A percentile compares a stretch with the other conserved stretches of the same genome.
phyloP scores from a whole-genome alignment of 345 rosid genomes.

The Brassica cretica region DNA sequence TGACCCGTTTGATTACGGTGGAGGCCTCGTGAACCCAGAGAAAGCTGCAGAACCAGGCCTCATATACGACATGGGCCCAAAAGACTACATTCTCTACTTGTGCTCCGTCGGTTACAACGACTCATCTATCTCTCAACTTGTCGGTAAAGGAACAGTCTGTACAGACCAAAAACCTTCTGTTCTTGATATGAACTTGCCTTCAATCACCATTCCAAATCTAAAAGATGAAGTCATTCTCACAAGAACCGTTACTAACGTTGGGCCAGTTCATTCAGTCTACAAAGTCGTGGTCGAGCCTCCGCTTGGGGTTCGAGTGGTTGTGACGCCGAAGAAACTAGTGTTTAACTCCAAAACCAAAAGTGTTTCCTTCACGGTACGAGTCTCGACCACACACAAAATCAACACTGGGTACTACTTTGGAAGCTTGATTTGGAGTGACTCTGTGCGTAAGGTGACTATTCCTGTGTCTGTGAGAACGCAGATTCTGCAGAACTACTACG shows the following conservation, averaged over 20 bases:
- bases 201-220: constrained; percentile 43
- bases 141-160: constrained; percentile 40
- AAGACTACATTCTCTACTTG: constrained; percentile 53
- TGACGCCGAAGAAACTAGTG: constrained; percentile 32
- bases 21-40: constrained; percentile 62
- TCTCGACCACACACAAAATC: constrained; percentile 35
- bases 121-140: constrained; percentile 52
- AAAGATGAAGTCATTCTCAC: constrained; percentile 28
- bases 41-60: constrained; percentile 60
- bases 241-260: constrained; percentile 55
- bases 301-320: constrained; percentile 30
- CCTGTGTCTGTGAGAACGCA: constrained; percentile 51
- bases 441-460: constrained; percentile 40
- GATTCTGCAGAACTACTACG: constrained; percentile 33
- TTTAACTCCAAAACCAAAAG: constrained; percentile 32
- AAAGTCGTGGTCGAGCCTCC: constrained; percentile 40
- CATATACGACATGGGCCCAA: constrained; percentile 51
- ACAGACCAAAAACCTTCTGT: constrained; percentile 28
- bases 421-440: constrained; percentile 45
- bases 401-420: constrained; percentile 52
- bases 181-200: constrained; percentile 50
- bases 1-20: constrained; percentile 58
- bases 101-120: constrained; percentile 50
- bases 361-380: constrained; percentile 33
- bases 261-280: constrained; percentile 42